These are phyloP conservation scores for Citrus glauca DNA, from an alignment of 345 rosid genomes.

Conservation along the genomic window DNA sequence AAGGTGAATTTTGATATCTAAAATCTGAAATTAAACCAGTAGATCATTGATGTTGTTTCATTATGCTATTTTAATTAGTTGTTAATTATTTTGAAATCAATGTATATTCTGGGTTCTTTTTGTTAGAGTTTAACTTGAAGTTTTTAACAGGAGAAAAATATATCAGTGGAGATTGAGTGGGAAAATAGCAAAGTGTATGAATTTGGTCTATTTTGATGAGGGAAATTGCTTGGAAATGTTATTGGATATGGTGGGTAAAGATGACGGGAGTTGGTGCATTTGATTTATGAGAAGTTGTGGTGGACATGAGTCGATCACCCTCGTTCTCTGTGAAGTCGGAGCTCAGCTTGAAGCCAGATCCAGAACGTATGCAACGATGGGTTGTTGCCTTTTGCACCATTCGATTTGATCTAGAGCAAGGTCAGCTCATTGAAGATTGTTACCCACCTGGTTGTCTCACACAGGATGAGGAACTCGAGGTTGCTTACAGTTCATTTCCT, in stretches of 20 bases:
- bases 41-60: not conserved
- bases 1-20: not conserved
- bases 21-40: not conserved
- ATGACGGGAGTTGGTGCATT: slow-evolving; percentile 18
- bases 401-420: slow-evolving; percentile 95
- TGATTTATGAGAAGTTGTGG: slow-evolving; percentile 33
- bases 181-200: not conserved
- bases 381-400: slow-evolving; percentile 76
- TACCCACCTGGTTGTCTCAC: slow-evolving; percentile 67
- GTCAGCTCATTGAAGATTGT: slow-evolving; percentile 93
- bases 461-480: slow-evolving; percentile 84
- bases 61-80: not conserved
- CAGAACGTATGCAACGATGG: slow-evolving; percentile 72
- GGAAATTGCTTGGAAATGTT: not conserved
- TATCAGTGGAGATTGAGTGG: slow-evolving; percentile 2
- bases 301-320: slow-evolving; percentile 86
- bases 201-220: not conserved
- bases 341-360: slow-evolving; percentile 55
- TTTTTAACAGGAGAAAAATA: slow-evolving; percentile 4
- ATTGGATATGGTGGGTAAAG: slow-evolving; percentile 14
- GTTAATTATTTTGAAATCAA: not conserved
- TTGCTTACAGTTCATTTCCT: slow-evolving; percentile 91
- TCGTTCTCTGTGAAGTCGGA: slow-evolving; percentile 77
- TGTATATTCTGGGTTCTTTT: slow-evolving; percentile 9
- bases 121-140: slow-evolving; percentile 11